Conservation (phyloP, 768 basidiomycete genomes). For the Lepiota venenata region DNA sequence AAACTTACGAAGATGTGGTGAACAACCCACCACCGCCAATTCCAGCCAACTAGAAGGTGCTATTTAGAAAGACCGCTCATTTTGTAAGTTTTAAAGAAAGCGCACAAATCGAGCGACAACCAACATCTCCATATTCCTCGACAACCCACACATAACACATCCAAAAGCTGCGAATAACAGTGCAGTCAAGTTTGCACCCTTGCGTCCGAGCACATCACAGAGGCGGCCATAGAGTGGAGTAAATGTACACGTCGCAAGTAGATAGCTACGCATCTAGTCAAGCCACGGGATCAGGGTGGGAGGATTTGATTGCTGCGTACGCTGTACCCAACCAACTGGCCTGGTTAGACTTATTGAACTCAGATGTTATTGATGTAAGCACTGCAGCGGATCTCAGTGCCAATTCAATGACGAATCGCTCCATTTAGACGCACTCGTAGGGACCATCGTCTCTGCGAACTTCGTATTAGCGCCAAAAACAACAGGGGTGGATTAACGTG, state of each 20-base stretch:
- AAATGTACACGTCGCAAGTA: conserved; percentile 79
- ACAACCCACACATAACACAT: conserved; percentile 64
- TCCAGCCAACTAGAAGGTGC: conserved; percentile 51
- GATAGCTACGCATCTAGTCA: conserved; percentile 41
- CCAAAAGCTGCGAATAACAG: conserved; percentile 60
- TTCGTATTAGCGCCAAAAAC: conserved; percentile 7
- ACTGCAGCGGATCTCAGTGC: conserved; percentile 36
- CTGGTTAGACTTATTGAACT: conserved; percentile 74
- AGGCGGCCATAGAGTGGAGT: conserved; percentile 81
- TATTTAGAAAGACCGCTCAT: background rate
- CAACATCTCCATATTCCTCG: conserved; percentile 66
- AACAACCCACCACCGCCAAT: conserved; percentile 75
- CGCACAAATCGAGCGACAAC: conserved; percentile 72
- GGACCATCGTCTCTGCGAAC: conserved; percentile 64
- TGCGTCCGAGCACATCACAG: conserved; percentile 72
- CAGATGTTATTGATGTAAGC: conserved; percentile 74
- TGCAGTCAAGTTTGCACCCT: conserved; percentile 64
- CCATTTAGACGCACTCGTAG: conserved; percentile 50
- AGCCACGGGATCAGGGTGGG: background rate
- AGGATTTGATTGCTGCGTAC: conserved; percentile 30
- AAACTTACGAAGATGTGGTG: conserved; percentile 64
- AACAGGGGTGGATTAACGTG: conserved; percentile 2
- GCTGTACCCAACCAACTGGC: conserved; percentile 83
- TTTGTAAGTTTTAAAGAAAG: conserved; percentile 10
- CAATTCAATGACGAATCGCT: background rate